These are phyloP conservation scores for Carex sylvatica DNA, from an alignment of 202 grass and related monocot genomes.

Conservation along the genomic window DNA sequence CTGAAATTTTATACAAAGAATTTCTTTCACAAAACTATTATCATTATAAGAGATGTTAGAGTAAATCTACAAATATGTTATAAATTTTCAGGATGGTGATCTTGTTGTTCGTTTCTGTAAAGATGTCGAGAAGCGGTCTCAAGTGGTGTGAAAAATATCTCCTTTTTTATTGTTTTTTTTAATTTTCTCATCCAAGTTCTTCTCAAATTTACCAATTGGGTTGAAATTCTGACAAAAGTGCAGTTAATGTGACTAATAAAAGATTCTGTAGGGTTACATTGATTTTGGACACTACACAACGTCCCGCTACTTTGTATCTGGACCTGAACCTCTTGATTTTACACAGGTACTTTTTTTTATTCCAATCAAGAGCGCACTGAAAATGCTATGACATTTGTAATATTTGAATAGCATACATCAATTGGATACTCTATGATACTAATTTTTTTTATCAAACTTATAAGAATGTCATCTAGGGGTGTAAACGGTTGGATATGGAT, in stretches of 20 bases:
- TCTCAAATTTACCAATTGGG: neutral
- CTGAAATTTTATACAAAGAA: neutral
- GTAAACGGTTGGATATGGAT: too few relatives aligned
- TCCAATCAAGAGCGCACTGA: neutral
- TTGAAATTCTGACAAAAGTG: constrained; percentile 17
- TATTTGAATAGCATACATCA: constrained; percentile 4
- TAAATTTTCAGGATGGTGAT: constrained; percentile 59
- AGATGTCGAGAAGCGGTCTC: constrained; percentile 88
- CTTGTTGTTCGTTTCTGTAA: constrained; percentile 81
- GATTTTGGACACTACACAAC: constrained; percentile 76
- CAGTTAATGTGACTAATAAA: constrained; percentile 31
- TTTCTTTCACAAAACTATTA: constrained; percentile 16
- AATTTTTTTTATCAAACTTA: neutral
- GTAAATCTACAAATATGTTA: constrained; percentile 29
- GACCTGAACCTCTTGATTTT: constrained; percentile 57
- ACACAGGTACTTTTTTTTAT: constrained; percentile 57
- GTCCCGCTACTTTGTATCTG: constrained; percentile 52
- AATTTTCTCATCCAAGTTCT: constrained; percentile 3
- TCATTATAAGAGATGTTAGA: neutral
- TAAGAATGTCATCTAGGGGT: neutral
- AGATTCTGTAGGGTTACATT: constrained; percentile 56
- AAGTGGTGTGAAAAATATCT: constrained; percentile 43
- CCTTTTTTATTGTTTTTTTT: constrained; percentile 19
- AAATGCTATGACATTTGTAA: neutral
- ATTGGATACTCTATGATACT: neutral